Evolutionary conservation across 306 rosid genomes (phyloP).

Genomic region (Trifolium subterraneum): DNA sequence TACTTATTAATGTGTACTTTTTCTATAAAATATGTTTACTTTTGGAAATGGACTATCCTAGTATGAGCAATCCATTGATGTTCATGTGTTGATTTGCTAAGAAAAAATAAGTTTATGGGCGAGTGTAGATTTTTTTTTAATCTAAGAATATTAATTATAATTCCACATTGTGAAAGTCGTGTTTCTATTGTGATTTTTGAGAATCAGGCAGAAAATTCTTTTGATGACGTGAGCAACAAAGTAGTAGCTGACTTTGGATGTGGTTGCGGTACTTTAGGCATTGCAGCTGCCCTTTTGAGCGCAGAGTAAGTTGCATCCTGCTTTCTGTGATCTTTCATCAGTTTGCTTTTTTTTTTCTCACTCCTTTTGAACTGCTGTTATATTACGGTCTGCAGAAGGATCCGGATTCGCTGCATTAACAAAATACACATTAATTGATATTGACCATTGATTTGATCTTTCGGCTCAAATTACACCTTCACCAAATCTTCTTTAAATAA

Average conservation of each 20-base stretch:
- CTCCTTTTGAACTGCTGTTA: slow-evolving; percentile 15
- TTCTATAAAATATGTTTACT: no score
- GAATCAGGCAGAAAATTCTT: slow-evolving; percentile 91
- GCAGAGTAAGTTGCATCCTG: slow-evolving; percentile 72
- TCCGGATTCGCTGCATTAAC: neutral
- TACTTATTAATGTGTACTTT: no score
- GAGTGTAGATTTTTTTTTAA: no score
- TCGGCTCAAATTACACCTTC: neutral
- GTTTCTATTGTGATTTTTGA: slow-evolving; percentile 30
- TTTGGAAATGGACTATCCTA: no score
- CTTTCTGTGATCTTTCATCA: slow-evolving; percentile 4
- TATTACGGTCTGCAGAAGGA: slow-evolving; percentile 1
- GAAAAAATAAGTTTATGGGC: no score
- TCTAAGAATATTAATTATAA: no score
- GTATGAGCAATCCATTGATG: no score
- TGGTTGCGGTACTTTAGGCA: slow-evolving; percentile 90
- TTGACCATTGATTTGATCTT: neutral
- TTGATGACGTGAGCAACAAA: slow-evolving; percentile 78
- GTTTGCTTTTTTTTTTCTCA: slow-evolving; percentile 14
- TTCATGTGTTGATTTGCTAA: no score
- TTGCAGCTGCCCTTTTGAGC: slow-evolving; percentile 81
- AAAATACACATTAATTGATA: neutral
- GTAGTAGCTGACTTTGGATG: slow-evolving; percentile 98
- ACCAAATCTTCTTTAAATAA: no score
- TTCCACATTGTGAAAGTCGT: neutral